Conservation (phyloP, 108 stramenopile genomes). For the Cyclotella choctawhatcheeana region DNA sequence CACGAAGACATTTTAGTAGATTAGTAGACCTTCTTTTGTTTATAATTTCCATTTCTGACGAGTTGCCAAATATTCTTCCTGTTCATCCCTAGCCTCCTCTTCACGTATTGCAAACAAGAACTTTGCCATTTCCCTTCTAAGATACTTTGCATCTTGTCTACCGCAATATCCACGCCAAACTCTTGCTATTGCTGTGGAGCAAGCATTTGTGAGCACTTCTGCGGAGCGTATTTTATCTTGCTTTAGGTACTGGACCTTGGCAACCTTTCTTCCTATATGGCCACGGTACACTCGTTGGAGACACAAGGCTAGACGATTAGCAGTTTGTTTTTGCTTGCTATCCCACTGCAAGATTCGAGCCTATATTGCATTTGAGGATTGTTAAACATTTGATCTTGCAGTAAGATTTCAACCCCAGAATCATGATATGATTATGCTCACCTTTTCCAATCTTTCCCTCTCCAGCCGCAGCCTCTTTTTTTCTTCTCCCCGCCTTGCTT, state of each 20-base stretch:
- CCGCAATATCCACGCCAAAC: slow-evolving; percentile 49
- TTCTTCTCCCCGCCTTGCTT: slow-evolving; percentile 37
- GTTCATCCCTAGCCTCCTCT: slow-evolving; percentile 36
- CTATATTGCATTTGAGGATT: slow-evolving; percentile 6
- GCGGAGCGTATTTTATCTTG: not conserved
- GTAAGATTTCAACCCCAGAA: not conserved
- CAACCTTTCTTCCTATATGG: slow-evolving; percentile 30
- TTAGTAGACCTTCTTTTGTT: no score
- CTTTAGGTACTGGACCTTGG: not conserved
- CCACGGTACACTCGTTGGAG: slow-evolving; percentile 42
- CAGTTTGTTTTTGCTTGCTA: slow-evolving; percentile 20
- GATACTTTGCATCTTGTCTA: slow-evolving; percentile 28
- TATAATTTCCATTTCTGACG: no score
- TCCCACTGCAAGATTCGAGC: slow-evolving; percentile 7
- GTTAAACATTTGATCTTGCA: no score
- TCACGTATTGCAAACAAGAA: slow-evolving; percentile 35
- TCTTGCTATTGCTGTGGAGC: slow-evolving; percentile 35
- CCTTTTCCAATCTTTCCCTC: slow-evolving; percentile 34
- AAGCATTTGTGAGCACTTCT: slow-evolving; percentile 18
- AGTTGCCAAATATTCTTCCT: slow-evolving; percentile 17
- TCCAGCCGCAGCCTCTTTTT: slow-evolving; percentile 20
- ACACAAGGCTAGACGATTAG: slow-evolving; percentile 20
- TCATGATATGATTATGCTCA: not conserved
- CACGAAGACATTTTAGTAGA: no score
- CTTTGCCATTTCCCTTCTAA: slow-evolving; percentile 40